phyloP scores from a whole-genome alignment of 306 rosid genomes.

The Cicer judaicum region DNA sequence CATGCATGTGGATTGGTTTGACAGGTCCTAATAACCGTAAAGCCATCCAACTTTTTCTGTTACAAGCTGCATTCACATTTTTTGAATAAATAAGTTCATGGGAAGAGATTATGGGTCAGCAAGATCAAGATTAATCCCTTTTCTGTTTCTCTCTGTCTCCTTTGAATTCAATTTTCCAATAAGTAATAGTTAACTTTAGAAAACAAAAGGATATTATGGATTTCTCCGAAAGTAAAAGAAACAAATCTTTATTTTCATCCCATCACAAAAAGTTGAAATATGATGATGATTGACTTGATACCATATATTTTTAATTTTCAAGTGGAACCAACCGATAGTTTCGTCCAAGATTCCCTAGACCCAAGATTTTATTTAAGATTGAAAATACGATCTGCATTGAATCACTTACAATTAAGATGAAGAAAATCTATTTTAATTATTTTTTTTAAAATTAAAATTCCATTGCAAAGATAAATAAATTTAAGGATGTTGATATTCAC shows the following conservation, averaged over 20 bases:
- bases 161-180: constrained; percentile 14
- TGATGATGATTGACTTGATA: constrained; percentile 45
- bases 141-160: neutral
- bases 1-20: constrained; percentile 7
- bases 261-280: constrained; percentile 31
- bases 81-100: neutral
- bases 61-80: neutral
- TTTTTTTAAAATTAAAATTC: no score
- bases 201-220: neutral
- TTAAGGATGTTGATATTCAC: no score
- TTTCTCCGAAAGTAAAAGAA: constrained; percentile 13
- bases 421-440: no score
- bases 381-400: no score
- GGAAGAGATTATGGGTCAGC: neutral
- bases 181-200: neutral
- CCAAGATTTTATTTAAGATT: no score
- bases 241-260: neutral
- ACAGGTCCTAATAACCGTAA: neutral
- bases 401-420: no score
- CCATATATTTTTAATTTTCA: constrained; percentile 37
- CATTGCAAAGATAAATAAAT: no score
- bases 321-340: constrained; percentile 22
- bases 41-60: constrained; percentile 4
- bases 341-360: constrained; percentile 44
- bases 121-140: neutral